Evolutionary conservation across 164 flowering plant species (phyloP).

Genomic region (Dillenia turbinata): DNA sequence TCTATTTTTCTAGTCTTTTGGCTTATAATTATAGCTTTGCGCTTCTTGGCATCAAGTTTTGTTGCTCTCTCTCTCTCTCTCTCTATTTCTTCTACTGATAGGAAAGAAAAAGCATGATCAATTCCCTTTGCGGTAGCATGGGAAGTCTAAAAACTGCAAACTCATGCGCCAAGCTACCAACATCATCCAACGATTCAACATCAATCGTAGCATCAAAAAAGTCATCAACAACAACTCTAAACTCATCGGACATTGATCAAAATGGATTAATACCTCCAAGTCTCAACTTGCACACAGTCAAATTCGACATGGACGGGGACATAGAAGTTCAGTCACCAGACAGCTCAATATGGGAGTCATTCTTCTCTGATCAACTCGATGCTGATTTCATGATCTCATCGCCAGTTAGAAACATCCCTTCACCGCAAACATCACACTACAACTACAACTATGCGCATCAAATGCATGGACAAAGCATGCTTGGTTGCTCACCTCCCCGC

Average conservation of each 20-base stretch:
- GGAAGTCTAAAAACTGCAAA: constrained; percentile 35
- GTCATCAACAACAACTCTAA: constrained; percentile 15
- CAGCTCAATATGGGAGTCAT: constrained; percentile 50
- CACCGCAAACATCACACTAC: constrained; percentile 16
- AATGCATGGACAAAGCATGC: constrained; percentile 31
- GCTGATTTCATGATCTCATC: constrained; percentile 62
- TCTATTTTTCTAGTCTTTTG: too few species aligned
- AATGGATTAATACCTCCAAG: constrained; percentile 32
- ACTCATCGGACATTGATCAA: constrained; percentile 24
- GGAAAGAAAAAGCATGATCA: constrained; percentile 27
- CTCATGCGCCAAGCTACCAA: constrained; percentile 22
- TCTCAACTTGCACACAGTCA: constrained; percentile 33
- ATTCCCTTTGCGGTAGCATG: constrained; percentile 47
- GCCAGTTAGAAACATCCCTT: constrained; percentile 36
- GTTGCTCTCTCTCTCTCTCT: background rate
- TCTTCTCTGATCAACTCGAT: constrained; percentile 54
- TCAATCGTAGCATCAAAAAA: constrained; percentile 22
- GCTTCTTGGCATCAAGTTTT: background rate
- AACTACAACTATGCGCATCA: constrained; percentile 25
- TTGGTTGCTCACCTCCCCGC: constrained; percentile 37
- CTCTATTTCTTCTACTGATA: background rate
- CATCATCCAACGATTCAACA: constrained; percentile 33
- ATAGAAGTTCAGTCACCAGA: constrained; percentile 55
- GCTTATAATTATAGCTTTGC: background rate
- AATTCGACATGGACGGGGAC: constrained; percentile 41